Evolutionary conservation across 306 rosid species (phyloP).

Genomic region (Acacia melanoxylon): DNA sequence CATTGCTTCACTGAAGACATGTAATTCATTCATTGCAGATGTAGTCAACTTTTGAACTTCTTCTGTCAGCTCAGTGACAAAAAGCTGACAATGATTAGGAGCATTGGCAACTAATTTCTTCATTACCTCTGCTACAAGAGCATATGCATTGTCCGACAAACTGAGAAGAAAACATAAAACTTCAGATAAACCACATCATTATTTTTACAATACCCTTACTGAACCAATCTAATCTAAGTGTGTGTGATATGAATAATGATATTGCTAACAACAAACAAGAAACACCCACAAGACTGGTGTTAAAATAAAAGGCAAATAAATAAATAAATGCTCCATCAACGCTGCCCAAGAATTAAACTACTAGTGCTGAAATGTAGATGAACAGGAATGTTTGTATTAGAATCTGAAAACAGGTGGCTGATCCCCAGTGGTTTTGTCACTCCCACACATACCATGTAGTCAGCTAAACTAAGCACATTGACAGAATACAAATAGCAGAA

Average conservation of each 20-base stretch:
- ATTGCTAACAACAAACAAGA: constrained; percentile 16
- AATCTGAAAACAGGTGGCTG: background rate
- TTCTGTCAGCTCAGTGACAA: constrained; percentile 77
- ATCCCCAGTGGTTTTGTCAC: constrained; percentile 8
- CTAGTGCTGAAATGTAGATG: background rate
- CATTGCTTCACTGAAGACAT: constrained; percentile 67
- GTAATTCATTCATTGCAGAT: constrained; percentile 84
- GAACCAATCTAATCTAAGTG: background rate
- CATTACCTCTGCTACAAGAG: constrained; percentile 91
- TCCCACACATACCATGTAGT: background rate
- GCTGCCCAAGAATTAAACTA: background rate
- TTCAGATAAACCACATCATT: constrained; percentile 32
- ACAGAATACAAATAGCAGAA: constrained; percentile 21
- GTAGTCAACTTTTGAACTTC: constrained; percentile 78
- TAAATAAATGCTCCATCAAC: background rate
- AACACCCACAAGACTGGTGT: constrained; percentile 3
- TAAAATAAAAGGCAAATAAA: background rate
- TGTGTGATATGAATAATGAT: background rate
- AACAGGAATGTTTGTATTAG: background rate
- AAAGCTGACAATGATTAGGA: constrained; percentile 81
- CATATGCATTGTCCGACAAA: constrained; percentile 86
- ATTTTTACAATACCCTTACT: constrained; percentile 12
- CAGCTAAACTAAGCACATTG: constrained; percentile 25
- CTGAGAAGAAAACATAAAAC: constrained; percentile 49
- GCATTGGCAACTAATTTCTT: constrained; percentile 87